These are phyloP conservation scores for Penicillium sumatraense DNA, from an alignment of 2,329 filamentous ascomycete genomes.

Conservation along the genomic window DNA sequence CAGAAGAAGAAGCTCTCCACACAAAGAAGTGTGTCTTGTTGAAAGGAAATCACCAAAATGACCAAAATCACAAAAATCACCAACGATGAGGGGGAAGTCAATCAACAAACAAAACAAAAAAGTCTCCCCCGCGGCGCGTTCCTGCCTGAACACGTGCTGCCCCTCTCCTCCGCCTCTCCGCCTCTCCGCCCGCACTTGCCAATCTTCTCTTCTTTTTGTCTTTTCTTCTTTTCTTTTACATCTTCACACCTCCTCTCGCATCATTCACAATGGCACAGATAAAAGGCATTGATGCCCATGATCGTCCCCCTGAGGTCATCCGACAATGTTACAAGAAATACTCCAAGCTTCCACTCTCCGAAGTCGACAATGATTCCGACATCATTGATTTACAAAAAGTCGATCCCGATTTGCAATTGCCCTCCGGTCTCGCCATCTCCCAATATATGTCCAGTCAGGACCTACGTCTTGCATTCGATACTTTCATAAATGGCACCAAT, in stretches of 20 bases:
- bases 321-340: conserved; percentile 76
- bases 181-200: background rate
- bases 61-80: no score
- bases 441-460: conserved; percentile 34
- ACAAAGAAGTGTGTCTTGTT: no score
- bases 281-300: conserved; percentile 69
- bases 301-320: conserved; percentile 73
- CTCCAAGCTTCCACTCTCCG: conserved; percentile 61
- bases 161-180: background rate
- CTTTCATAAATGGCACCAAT: conserved; percentile 30
- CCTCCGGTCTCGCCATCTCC: conserved; percentile 31
- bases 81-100: no score
- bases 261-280: conserved; percentile 37
- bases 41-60: no score
- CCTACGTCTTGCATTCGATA: conserved; percentile 37
- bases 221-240: background rate
- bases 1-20: background rate
- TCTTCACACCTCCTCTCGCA: background rate
- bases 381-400: conserved; percentile 60
- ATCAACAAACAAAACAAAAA: no score
- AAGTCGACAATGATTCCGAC: conserved; percentile 58
- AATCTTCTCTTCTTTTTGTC: background rate
- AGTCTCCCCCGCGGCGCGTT: conserved; percentile 32
- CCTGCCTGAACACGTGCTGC: conserved; percentile 13
- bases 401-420: conserved; percentile 35